Base-by-base conservation (phyloP, 1,139 yeast species). In the Debaryomycetaceae sp. region DNA sequence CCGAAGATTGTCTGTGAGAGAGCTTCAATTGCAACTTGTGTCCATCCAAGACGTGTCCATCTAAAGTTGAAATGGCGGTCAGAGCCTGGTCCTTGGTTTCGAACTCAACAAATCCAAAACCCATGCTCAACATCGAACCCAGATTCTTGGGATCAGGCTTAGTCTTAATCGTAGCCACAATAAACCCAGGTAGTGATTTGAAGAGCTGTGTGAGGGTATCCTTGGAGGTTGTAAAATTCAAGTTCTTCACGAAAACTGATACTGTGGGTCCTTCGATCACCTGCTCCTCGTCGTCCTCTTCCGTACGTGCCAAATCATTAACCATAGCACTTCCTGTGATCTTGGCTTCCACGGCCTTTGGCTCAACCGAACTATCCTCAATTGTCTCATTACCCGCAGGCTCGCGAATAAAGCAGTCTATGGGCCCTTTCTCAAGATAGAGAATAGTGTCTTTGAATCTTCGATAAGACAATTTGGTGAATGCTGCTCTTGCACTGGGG, bases 71-170 rank as follows among this genome's bases (percentile, higher is more conserved):
- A 39, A 88, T 79, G 4, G 96, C 98, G 14, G 77, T 73, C 35
- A 78, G 72, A 0, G 98, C 98, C 53, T 85, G 82, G 37, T 81
- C 87, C 49, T 79, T 79, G 4, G 91, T 78, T 51, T 70, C 79
- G 62, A 89, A 94, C 63, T 92, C 98, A 22, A 80, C 96, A 64
- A 92, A 92, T 1, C 99, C 99, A 57, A 89, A 92, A 28, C 99
- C 99, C 98, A 92, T 92, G 53, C 96, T 87, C 45, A 82, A 73
- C 14, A 73, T 67, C 42, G 77, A 73, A 6, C 83, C 84, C 1
- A 76, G 56, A 43, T 79, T 78, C 63, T 83, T 87, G 35, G 95
- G 80, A 63, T 92, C 95, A 2, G 97, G 91, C 58, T 91, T 91
- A 31, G 86, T 85, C 58, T 88, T 89, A 39, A 92, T 86, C 28